Evolutionary conservation across 2,329 filamentous ascomycete genomes (phyloP), one percentile per base, ranked within the genome.

Genomic region (Sclerotinia borealis): DNA sequence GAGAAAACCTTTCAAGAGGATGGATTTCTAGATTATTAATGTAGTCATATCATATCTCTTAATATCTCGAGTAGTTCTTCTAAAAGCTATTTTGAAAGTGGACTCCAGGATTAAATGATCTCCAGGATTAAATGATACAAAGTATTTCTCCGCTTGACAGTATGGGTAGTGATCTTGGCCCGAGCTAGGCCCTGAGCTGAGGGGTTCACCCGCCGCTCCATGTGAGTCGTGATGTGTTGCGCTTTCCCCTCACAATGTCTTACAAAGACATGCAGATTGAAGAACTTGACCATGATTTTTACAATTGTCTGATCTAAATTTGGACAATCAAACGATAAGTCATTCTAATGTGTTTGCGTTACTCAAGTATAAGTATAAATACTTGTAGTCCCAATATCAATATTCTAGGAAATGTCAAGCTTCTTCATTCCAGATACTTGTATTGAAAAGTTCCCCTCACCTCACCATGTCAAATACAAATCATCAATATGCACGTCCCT

Each of bases 111-210:
- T n/a, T n/a, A n/a, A n/a, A 11, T 19, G 31, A 15, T 17, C 15
- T n/a, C 10, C 51, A 54, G 36, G 51, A 55, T 39, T 41, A 36
- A 25, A 41, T 29, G 36, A 54, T 29, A 29, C 51, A 27, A 54
- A 41, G n/a, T 39, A 54, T 55, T 56, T 56, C 52, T 56, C 52
- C 52, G 52, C 52, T 43, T 31, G 19, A 22, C 11, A 56, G n/a
- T n/a, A n/a, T n/a, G n/a, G n/a, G n/a, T n/a, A n/a, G 27, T 43
- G 25, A 19, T 11, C 52, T 31, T 39, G 37, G 52, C 52, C 52
- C 27, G 52, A 56, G 39, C 52, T 56, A 34, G 39, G 19, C 52
- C 52, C 27, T 55, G 22, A 41, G n/a, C n/a, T n/a, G n/a, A n/a
- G n/a, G 36, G 51, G 51, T 55, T 41, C 25, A 41, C 25, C 36